Conservation (phyloP, 169 alveolate genomes). For the Plasmodium inui region DNA sequence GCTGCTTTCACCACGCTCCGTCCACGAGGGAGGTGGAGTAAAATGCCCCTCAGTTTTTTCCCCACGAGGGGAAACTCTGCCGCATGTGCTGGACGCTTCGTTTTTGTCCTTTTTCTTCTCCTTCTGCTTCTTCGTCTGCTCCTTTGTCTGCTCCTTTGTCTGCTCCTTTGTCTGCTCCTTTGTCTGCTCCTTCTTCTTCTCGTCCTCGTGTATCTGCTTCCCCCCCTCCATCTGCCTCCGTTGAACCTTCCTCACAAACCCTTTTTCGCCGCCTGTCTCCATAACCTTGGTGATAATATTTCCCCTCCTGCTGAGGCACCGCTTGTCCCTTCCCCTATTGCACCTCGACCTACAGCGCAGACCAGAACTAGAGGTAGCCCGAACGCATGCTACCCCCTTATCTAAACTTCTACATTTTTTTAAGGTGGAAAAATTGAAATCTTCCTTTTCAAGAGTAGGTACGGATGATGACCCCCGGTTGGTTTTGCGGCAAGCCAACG, state of each 20-base stretch:
- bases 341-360: not conserved
- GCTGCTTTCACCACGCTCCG: not conserved
- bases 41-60: not conserved
- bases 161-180: not conserved
- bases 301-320: not conserved
- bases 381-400: not conserved
- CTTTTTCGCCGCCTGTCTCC: not conserved
- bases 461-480: not conserved
- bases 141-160: not conserved
- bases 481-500: not conserved
- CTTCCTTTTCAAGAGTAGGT: not conserved
- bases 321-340: not conserved
- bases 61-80: not conserved
- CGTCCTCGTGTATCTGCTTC: no score
- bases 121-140: not conserved
- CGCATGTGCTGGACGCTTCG: not conserved
- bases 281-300: not conserved
- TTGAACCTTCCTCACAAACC: not conserved
- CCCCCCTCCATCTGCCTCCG: not conserved
- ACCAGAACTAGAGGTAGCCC: not conserved
- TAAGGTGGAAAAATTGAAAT: slow-evolving; percentile 4
- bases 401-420: slow-evolving; percentile 20
- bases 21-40: not conserved
- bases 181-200: not conserved
- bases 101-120: not conserved